Conservation (phyloP, 176 grass and related monocot species). For the Poa pratensis region DNA sequence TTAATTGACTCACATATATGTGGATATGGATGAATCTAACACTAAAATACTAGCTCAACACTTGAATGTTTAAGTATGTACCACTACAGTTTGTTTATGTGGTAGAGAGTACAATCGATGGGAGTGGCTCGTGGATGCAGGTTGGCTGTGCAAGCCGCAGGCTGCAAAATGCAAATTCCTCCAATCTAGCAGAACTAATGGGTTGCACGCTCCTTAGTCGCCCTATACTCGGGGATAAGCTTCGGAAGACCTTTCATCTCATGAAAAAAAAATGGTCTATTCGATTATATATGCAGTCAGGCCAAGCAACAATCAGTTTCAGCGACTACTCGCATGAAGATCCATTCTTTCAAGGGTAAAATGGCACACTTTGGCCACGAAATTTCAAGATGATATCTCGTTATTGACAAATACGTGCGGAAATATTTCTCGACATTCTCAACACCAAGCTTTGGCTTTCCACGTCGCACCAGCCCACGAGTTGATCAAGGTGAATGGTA, state of each 20-base stretch:
- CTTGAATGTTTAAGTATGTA: not conserved
- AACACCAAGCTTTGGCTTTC: not conserved
- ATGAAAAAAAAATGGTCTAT: not conserved
- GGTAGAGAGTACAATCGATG: not conserved
- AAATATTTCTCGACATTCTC: not conserved
- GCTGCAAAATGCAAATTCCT: not conserved
- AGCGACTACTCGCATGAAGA: not conserved
- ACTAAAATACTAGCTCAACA: not conserved
- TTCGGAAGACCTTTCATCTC: not conserved
- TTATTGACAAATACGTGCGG: too few relatives aligned
- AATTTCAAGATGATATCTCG: too few relatives aligned
- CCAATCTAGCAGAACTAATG: too few relatives aligned
- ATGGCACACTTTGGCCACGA: not conserved
- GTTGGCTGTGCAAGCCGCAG: not conserved
- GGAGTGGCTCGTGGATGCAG: not conserved
- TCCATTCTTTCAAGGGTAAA: not conserved
- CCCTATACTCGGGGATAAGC: not conserved
- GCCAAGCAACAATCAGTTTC: not conserved
- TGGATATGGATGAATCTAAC: too few relatives aligned
- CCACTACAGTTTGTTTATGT: not conserved
- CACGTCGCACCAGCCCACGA: not conserved
- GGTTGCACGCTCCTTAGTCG: too few relatives aligned
- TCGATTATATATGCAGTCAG: not conserved
- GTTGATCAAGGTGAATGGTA: not conserved
- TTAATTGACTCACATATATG: too few relatives aligned